Conservation (phyloP, 805 yeast species). For the Lachancea waltii region DNA sequence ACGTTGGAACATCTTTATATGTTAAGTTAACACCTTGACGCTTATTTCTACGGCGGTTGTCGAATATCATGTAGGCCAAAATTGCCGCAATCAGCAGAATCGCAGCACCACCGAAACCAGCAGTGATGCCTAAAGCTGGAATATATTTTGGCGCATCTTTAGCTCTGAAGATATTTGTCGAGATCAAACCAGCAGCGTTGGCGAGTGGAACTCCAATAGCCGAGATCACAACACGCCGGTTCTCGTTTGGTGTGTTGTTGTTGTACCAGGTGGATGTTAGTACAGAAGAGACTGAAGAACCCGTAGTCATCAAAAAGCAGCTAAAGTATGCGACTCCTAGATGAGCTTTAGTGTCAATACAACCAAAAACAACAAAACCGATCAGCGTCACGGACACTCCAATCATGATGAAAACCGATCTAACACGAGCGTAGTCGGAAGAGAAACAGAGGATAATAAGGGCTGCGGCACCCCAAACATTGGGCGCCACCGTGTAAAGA, state of each 20-base stretch:
- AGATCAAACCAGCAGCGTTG: slow-evolving; percentile 50
- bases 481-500: slow-evolving; percentile 44
- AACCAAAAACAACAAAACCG: slow-evolving; percentile 43
- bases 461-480: slow-evolving; percentile 41
- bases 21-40: slow-evolving; percentile 36
- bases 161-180: slow-evolving; percentile 45
- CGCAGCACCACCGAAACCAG: slow-evolving; percentile 43
- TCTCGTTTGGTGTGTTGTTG: slow-evolving; percentile 42
- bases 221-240: slow-evolving; percentile 40
- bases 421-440: slow-evolving; percentile 36
- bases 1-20: slow-evolving; percentile 38
- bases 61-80: slow-evolving; percentile 36
- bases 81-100: slow-evolving; percentile 24
- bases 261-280: slow-evolving; percentile 46
- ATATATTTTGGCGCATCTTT: slow-evolving; percentile 47
- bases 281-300: slow-evolving; percentile 44
- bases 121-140: slow-evolving; percentile 45
- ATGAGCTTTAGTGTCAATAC: slow-evolving; percentile 36
- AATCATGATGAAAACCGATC: slow-evolving; percentile 36
- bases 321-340: slow-evolving; percentile 39
- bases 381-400: slow-evolving; percentile 37
- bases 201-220: slow-evolving; percentile 50
- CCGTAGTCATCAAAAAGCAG: slow-evolving; percentile 44
- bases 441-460: slow-evolving; percentile 35
- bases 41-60: slow-evolving; percentile 38